A percentile compares a stretch with the other conserved stretches of the same genome.
Conservation (phyloP, 1,284 basidiomycete genomes). For the Neonothopanus nambi region DNA sequence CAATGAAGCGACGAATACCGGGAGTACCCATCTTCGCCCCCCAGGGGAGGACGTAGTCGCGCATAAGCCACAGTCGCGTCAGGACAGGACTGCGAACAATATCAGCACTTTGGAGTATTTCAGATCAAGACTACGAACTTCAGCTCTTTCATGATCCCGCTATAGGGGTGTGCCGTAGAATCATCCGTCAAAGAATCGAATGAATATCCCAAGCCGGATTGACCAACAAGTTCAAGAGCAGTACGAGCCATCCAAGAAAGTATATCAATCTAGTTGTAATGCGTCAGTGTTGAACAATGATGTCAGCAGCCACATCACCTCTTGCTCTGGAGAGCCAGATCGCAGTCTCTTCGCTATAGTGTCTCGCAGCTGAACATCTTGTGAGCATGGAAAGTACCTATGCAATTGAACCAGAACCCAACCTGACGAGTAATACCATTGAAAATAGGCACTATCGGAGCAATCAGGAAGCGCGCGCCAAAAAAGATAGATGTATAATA, state of each 20-base stretch:
- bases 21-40: conserved; percentile 35
- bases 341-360: no score
- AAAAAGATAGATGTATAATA: not conserved
- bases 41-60: conserved; percentile 30
- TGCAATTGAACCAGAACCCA: not conserved
- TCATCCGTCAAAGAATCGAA: conserved; percentile 25
- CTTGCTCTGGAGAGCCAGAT: no score
- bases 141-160: conserved; percentile 29
- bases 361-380: no score
- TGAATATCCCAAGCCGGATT: conserved; percentile 21
- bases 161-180: conserved; percentile 27
- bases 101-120: not conserved
- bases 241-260: conserved; percentile 19
- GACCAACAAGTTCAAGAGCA: conserved; percentile 21
- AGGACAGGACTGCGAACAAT: conserved; percentile 1
- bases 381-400: no score
- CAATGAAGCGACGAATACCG: conserved; percentile 34
- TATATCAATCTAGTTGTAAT: conserved; percentile 12
- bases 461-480: not conserved
- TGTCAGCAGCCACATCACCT: no score
- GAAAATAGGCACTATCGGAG: conserved; percentile 4
- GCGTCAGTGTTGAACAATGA: no score
- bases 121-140: conserved; percentile 16
- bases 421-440: conserved; percentile 7
- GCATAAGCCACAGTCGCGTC: conserved; percentile 20